These are phyloP conservation scores for Wickerhamomyces canadensis DNA, from an alignment of 805 yeast species.

Conservation along the genomic window DNA sequence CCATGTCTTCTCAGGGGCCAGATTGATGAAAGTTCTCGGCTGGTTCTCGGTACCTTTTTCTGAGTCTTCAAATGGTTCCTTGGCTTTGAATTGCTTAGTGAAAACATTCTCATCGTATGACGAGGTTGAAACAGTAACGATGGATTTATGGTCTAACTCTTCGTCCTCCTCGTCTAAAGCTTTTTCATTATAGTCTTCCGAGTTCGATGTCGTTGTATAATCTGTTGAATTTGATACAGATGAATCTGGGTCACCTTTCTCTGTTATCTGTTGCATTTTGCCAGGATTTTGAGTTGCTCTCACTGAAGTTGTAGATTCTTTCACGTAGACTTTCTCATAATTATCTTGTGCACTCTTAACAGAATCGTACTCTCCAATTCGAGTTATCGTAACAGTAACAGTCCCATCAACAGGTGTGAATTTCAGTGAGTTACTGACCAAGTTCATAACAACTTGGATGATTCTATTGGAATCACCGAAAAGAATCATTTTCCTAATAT, in stretches of 20 bases:
- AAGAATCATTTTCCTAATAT: conserved; percentile 55
- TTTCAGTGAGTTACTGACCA: conserved; percentile 85
- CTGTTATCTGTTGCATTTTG: conserved; percentile 1
- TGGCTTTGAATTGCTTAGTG: conserved; percentile 34
- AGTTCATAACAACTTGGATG: conserved; percentile 86
- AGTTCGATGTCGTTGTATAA: not conserved
- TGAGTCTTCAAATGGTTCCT: conserved; percentile 10
- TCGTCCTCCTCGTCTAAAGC: conserved; percentile 9
- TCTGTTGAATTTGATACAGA: not conserved
- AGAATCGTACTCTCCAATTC: conserved; percentile 70
- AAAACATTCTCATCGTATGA: conserved; percentile 40
- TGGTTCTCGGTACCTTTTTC: conserved; percentile 12
- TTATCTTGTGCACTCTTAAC: conserved; percentile 35
- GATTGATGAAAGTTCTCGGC: conserved; percentile 17
- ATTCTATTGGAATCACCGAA: conserved; percentile 89
- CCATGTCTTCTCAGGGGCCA: conserved; percentile 29
- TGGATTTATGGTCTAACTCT: conserved; percentile 16
- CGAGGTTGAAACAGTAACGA: conserved; percentile 24
- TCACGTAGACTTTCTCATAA: conserved; percentile 42
- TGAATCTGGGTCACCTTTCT: not conserved
- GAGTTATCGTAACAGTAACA: conserved; percentile 56
- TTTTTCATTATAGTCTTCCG: not conserved
- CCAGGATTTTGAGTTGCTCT: not conserved
- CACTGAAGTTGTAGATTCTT: conserved; percentile 9
- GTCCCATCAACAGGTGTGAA: conserved; percentile 89